These are phyloP conservation scores for Fusarium scirpi DNA, from an alignment of 2,329 filamentous ascomycete genomes.

Conservation along the genomic window DNA sequence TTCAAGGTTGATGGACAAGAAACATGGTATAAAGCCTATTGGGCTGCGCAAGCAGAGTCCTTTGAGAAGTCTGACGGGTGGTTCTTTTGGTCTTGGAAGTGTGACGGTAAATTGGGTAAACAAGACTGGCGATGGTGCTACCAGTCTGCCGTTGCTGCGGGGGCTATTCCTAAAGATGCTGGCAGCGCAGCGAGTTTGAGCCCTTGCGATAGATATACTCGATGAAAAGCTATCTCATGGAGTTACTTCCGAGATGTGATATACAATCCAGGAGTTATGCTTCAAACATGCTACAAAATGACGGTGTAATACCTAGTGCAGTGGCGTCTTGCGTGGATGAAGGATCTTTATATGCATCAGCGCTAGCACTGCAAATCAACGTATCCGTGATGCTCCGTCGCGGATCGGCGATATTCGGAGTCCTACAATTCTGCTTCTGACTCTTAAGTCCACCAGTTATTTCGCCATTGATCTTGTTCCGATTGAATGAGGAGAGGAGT, in stretches of 20 bases:
- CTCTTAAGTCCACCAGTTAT: background rate
- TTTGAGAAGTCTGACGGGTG: constrained; percentile 68
- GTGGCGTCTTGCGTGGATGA: background rate
- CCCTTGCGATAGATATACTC: constrained; percentile 13
- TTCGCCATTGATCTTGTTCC: background rate
- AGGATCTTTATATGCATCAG: background rate
- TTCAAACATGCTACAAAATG: background rate
- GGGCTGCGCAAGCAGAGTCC: constrained; percentile 65
- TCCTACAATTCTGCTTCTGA: background rate
- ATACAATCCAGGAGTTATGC: background rate
- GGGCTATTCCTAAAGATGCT: constrained; percentile 46
- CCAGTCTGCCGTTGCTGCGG: constrained; percentile 44
- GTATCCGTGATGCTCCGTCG: background rate
- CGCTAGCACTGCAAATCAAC: background rate
- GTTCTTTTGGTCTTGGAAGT: constrained; percentile 73
- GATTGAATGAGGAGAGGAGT: background rate
- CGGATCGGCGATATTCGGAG: background rate
- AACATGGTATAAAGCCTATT: constrained; percentile 68
- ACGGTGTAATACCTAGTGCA: background rate
- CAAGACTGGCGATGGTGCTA: constrained; percentile 64
- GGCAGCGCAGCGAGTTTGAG: constrained; percentile 25
- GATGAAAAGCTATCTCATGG: background rate
- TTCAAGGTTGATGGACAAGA: constrained; percentile 57
- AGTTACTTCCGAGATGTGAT: too few species aligned
- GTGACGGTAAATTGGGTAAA: constrained; percentile 51